phyloP scores from a whole-genome alignment of 352 stramenopile species.

The Phytophthora parvispora region DNA sequence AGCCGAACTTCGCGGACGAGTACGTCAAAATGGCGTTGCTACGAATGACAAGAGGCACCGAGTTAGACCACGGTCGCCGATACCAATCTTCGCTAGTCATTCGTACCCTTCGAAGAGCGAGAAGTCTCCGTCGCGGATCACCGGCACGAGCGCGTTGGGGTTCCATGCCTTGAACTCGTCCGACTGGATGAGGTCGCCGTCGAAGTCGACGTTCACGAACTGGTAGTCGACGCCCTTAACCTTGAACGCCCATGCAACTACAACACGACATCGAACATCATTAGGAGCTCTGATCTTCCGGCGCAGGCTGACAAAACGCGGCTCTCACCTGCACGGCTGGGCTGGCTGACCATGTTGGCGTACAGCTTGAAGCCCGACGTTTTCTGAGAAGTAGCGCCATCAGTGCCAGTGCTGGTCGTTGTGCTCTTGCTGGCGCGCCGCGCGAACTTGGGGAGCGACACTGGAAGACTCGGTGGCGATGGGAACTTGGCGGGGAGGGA shows the following conservation, averaged over 20 bases:
- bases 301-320: background rate
- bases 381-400: conserved; percentile 22
- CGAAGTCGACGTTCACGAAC: conserved; percentile 42
- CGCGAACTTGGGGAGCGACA: conserved; percentile 30
- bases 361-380: conserved; percentile 47
- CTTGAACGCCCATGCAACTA: conserved; percentile 48
- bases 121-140: conserved; percentile 67
- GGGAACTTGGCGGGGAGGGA: conserved; percentile 30
- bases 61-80: conserved; percentile 1
- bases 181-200: conserved; percentile 31
- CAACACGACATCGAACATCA: background rate
- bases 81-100: background rate
- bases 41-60: background rate
- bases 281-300: background rate
- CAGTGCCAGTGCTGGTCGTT: conserved; percentile 4
- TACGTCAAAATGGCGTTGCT: conserved; percentile 62
- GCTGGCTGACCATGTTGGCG: conserved; percentile 55
- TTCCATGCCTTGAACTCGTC: conserved; percentile 67
- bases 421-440: conserved; percentile 33
- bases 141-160: conserved; percentile 58
- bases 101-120: conserved; percentile 59
- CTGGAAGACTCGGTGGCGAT: conserved; percentile 19
- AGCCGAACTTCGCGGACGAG: conserved; percentile 48
- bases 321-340: conserved; percentile 42
- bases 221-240: conserved; percentile 57